Conservation (phyloP, 164 flowering plant species). For the Liriodendron chinense region DNA sequence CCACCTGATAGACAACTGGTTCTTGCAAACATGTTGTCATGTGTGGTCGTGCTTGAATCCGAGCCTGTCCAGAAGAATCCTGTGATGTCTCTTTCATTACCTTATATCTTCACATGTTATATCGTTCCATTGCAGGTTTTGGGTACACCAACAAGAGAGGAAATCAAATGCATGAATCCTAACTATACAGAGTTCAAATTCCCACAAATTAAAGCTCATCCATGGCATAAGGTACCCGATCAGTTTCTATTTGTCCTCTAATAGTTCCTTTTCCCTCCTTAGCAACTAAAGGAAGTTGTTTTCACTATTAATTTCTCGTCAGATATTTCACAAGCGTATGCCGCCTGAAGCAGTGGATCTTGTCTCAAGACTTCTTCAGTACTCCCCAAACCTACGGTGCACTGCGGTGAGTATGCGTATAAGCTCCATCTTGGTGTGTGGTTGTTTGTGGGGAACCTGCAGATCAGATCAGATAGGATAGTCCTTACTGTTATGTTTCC, state of each 20-base stretch:
- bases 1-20: no score
- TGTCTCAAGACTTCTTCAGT: conserved; percentile 57
- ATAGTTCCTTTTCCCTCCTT: not conserved
- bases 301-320: not conserved
- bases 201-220: conserved; percentile 58
- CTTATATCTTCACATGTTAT: not conserved
- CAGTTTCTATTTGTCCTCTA: no score
- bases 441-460: not conserved
- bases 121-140: conserved; percentile 37
- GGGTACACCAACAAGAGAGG: conserved; percentile 69
- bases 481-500: not conserved
- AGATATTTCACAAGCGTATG: conserved; percentile 68
- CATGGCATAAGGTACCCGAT: conserved; percentile 64
- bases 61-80: no score
- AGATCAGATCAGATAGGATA: not conserved
- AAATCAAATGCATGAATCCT: conserved; percentile 67
- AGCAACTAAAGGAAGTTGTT: not conserved
- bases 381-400: conserved; percentile 53
- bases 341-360: conserved; percentile 71
- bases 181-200: conserved; percentile 59
- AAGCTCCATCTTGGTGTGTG: not conserved
- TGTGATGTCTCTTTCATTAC: no score
- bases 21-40: no score
- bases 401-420: conserved; percentile 49
- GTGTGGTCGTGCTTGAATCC: no score